Percentiles rank a stretch among this genome's conserved stretches.
Evolutionary conservation across 2,329 filamentous ascomycete genomes (phyloP).

Genomic region (Nemania sp.): DNA sequence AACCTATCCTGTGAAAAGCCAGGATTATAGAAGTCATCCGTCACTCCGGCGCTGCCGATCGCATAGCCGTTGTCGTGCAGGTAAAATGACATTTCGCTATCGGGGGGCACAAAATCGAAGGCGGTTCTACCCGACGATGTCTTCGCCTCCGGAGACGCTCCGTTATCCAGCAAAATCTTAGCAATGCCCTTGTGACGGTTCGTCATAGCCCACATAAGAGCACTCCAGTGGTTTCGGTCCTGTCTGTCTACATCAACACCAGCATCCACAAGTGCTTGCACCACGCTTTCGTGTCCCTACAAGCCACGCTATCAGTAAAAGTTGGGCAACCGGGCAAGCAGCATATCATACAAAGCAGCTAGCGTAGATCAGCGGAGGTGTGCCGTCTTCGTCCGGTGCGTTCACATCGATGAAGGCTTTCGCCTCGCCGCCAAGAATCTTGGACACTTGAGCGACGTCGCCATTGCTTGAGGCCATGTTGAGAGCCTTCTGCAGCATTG

Average conservation of each 20-base stretch:
- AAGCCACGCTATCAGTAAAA: conserved; percentile 12
- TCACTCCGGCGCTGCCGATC: conserved; percentile 77
- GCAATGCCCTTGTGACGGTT: conserved; percentile 96
- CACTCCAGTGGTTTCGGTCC: conserved; percentile 95
- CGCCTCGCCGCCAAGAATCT: conserved; percentile 73
- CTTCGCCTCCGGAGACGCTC: conserved; percentile 93
- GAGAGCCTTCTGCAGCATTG: conserved; percentile 81
- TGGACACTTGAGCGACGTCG: conserved; percentile 78
- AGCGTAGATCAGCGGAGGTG: conserved; percentile 94
- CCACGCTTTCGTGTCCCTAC: conserved; percentile 86
- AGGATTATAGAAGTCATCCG: conserved; percentile 90
- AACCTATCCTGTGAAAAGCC: conserved; percentile 92
- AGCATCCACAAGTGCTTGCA: conserved; percentile 79
- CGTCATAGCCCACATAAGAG: conserved; percentile 99
- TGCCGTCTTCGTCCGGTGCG: conserved; percentile 88
- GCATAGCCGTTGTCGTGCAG: conserved; percentile 92
- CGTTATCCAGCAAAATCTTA: conserved; percentile 87
- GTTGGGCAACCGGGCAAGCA: background rate
- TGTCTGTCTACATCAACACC: conserved; percentile 90
- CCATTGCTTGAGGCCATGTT: conserved; percentile 98
- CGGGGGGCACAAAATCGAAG: conserved; percentile 91
- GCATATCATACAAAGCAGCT: conserved; percentile 81
- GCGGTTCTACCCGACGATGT: conserved; percentile 92
- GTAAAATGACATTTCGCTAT: conserved; percentile 96
- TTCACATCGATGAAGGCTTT: conserved; percentile 82